A percentile compares a stretch with the other conserved stretches of the same genome.
phyloP scores from a whole-genome alignment of 352 stramenopile species.

The Phytophthora hibernalis region DNA sequence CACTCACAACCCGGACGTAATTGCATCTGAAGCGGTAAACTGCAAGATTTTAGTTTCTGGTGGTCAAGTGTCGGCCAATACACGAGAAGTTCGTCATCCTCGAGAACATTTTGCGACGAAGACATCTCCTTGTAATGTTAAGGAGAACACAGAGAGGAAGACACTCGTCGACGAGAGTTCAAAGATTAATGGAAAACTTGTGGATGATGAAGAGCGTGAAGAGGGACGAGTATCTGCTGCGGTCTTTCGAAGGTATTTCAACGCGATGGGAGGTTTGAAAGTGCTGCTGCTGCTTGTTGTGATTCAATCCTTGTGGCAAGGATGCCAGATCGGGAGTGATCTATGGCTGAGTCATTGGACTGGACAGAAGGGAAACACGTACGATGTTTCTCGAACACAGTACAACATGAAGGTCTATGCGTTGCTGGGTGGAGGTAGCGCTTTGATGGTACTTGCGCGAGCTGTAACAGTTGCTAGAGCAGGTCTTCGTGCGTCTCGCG shows the following conservation, averaged over 20 bases:
- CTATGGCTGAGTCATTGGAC: conserved; percentile 47
- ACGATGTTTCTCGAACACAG: conserved; percentile 25
- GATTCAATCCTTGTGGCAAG: conserved; percentile 37
- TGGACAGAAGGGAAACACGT: conserved; percentile 29
- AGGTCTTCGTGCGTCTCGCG: conserved; percentile 41
- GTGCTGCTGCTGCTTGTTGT: conserved; percentile 17
- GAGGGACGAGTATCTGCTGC: conserved; percentile 43
- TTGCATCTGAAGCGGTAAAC: conserved; percentile 29
- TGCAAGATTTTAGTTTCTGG: conserved; percentile 26
- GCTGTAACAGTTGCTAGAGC: conserved; percentile 32
- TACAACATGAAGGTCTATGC: conserved; percentile 44
- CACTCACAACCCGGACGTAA: conserved; percentile 87
- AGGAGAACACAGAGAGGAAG: background rate
- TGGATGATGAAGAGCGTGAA: conserved; percentile 50
- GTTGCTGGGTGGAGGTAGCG: conserved; percentile 18
- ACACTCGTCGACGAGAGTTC: background rate
- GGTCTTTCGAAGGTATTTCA: conserved; percentile 52
- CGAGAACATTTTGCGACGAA: conserved; percentile 5
- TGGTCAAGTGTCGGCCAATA: conserved; percentile 1
- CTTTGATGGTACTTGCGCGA: conserved; percentile 43
- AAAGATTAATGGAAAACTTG: conserved; percentile 22
- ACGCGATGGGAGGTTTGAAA: conserved; percentile 40
- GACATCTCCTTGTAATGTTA: background rate
- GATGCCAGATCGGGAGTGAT: conserved; percentile 39
- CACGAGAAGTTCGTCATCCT: background rate